Evolutionary conservation across 78 protist genomes (phyloP), one percentile per base, ranked within the genome.

Genomic region (Neovahlkampfia damariscottae): DNA sequence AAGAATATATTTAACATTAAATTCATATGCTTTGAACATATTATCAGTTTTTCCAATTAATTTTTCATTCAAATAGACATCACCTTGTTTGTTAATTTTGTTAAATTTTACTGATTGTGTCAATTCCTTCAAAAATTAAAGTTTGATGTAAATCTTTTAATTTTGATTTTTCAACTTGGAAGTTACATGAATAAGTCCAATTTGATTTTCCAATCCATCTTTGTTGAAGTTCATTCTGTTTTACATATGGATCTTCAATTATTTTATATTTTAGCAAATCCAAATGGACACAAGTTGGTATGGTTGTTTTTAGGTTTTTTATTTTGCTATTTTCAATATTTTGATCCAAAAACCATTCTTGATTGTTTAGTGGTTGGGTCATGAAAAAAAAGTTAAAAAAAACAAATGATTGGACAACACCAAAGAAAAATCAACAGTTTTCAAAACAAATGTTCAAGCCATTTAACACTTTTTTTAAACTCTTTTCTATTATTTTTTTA

Each of bases 181-280:
- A 73, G 76, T 28, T 73, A 9, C 27, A 67, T 9, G 77, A 66
- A 70, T 66, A 73, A 9, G 77, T 73, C 77, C 77, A 73, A 10
- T 73, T 67, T 9, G 27, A 28, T 9, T 67, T 10, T 19, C 67
- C 9, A 9, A 73, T 62, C 77, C 77, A 73, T 50, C 77, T 73
- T n/a, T 73, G 10, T 27, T 73, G 27, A 27, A 73, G 31, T 40
- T 66, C 77, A 67, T 73, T 73, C 31, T 19, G 41, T 9, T 9
- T 27, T 27, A 66, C 9, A 70, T 73, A 73, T 9, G 77, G 77
- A 9, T 73, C 77, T 73, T 73, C 76, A 9, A 73, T 73, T 9
- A 73, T 10, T 50, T 50, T 50, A 19, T 28, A 27, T 9, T 27
- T 9, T 9, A 66, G 77, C 71, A 73, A 9, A 35, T 73, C 77